Base-by-base conservation (phyloP, 345 rosid genomes). In the Citrus cavaleriei region DNA sequence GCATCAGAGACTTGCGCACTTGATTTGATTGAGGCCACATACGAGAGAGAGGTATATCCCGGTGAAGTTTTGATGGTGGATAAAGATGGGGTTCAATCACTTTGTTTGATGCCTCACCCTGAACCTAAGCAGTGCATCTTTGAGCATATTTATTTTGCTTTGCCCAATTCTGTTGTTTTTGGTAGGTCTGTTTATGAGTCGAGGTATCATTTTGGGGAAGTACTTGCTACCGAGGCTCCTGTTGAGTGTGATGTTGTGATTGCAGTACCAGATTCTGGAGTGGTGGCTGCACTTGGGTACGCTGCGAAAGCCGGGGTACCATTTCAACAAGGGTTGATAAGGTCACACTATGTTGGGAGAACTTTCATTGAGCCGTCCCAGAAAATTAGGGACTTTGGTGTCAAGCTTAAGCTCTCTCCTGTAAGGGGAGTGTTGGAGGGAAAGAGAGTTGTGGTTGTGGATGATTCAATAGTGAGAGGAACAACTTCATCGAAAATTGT, bases 1-100 rank as follows among this genome's bases (percentile, higher is more conserved):
- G 99, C 99, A 13, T 96, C 98, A 0, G 99, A 96, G 82, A 96
- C 98, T 66, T 96, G 99, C 66, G 99, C 99, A 28, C 99, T 94
- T 67, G 99, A 96, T 83, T 88, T 96, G 83, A 96, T 96, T 35
- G 99, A 96, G 81, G 99, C 99, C 0, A 90, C 93, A 0, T 96
- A 93, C 55, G 98, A 92, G 81, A 85, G 99, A 83, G 98, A 94
- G 82, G 99, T 94, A 51, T 77, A 87, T 82, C 99, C 99, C 28
- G 98, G 98, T 62, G 99, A 96, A 79, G 94, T 96, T 59, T 75
- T 96, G 71, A 88, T 94, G 64, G 94, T 96, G 51, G 99, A 93
- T 16, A 93, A 94, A 57, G 97, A 93, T 3, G 98, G 99, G 55
- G 85, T 94, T 65, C 91, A 88, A 72, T 94, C 94, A 3, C 93